phyloP scores from a whole-genome alignment of 352 stramenopile species.

The Blastocystis sp. region DNA sequence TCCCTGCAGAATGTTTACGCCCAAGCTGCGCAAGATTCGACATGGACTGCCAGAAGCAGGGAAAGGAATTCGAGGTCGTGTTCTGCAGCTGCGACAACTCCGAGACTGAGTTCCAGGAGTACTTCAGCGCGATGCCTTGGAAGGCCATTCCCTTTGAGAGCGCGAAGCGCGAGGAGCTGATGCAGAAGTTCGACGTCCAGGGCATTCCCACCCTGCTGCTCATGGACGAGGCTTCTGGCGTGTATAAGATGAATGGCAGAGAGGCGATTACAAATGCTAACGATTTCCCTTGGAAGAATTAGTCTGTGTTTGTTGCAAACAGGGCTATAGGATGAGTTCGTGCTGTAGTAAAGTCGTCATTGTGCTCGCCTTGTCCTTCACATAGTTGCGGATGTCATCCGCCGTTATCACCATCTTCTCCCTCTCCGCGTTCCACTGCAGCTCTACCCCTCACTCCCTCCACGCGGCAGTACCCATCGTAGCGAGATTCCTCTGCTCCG shows the following conservation, averaged over 20 bases:
- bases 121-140: conserved; percentile 67
- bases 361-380: not conserved
- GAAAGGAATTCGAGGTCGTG: conserved; percentile 64
- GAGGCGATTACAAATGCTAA: conserved; percentile 40
- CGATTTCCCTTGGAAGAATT: conserved; percentile 56
- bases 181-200: conserved; percentile 17
- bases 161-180: not conserved
- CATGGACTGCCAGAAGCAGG: not conserved
- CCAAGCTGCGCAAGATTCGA: conserved; percentile 57
- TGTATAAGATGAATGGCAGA: conserved; percentile 55
- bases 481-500: conserved; percentile 9
- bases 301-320: conserved; percentile 9
- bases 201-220: conserved; percentile 59
- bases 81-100: conserved; percentile 46
- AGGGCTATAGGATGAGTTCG: not conserved
- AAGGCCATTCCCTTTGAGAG: conserved; percentile 62
- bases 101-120: conserved; percentile 33
- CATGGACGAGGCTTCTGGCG: conserved; percentile 16
- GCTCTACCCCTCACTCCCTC: not conserved
- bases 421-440: not conserved
- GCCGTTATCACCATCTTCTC: conserved; percentile 2
- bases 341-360: not conserved
- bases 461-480: not conserved
- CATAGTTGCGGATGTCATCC: conserved; percentile 36
- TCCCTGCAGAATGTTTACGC: conserved; percentile 64